Evolutionary conservation across 768 basidiomycete genomes (phyloP), one percentile per base, ranked within the genome.

Genomic region (Wakefieldia striispora): DNA sequence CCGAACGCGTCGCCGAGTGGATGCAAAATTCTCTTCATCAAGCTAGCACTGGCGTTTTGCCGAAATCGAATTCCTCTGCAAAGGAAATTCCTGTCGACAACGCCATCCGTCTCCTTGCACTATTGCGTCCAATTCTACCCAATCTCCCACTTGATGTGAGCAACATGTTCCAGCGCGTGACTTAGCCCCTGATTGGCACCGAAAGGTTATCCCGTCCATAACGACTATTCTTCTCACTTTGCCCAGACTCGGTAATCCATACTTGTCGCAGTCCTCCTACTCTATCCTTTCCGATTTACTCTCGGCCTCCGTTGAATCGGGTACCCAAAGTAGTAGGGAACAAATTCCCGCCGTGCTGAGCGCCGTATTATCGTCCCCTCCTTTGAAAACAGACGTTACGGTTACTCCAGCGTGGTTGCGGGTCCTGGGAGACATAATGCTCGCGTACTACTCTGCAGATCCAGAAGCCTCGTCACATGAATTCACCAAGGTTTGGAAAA

Each of bases 261-360:
- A 94, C 66, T 78, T 99, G 37, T 88, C 95, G 1, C 86, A 94
- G 67, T 83, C 90, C 13, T 78, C 89, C 26, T 97, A 95, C 65
- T 84, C 88, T 34, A 79, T 95, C 41, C 77, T 99, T 55, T 84
- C 94, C 27, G 86, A 87, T 55, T 76, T 98, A 5, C 84, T 97
- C 53, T 65, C 78, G 20, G 66, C 75, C 16, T 75, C 80, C 3
- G 64, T 73, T 11, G 72, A 77, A 43, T 81, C 82, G 40, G 76
- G 74, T 6, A 73, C 75, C 3, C 73, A 70, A 52, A 72, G 74
- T 51, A 65, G 81, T 42, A 68, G 73, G 27, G 75, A 77, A 48
- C 81, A 84, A 55, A 73, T 88, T 37, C 70, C 72, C 37, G 71
- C 81, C 41, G 77, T 91, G 35, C 72, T 95, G 26, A 75, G 75